Evolutionary conservation across 306 rosid genomes (phyloP).

Genomic region (Sicyos baderoa): DNA sequence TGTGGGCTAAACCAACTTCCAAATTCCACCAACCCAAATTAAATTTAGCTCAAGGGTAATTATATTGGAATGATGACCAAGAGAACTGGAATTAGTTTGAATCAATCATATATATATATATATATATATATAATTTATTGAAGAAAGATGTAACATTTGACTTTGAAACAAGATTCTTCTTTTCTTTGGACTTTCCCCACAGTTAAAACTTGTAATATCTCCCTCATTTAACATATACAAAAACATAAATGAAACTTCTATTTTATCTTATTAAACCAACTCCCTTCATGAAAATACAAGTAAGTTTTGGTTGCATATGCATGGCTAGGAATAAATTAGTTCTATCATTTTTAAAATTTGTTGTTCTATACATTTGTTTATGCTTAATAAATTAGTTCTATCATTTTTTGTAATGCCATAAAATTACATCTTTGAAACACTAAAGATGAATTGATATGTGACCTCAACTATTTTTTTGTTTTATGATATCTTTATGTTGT

Average conservation of each 20-base stretch:
- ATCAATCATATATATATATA: no score
- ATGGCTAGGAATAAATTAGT: background rate
- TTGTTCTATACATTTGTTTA: no score
- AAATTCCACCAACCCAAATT: no score
- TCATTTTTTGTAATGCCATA: background rate
- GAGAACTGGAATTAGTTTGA: no score
- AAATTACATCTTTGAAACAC: background rate
- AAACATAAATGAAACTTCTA: background rate
- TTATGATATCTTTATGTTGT: no score
- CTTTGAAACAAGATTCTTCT: background rate
- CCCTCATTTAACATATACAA: background rate
- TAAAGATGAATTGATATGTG: background rate
- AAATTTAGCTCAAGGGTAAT: no score
- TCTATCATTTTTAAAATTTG: no score
- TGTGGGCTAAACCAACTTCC: no score
- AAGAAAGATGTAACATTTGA: no score
- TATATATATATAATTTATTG: no score
- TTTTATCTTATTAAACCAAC: constrained; percentile 8
- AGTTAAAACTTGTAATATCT: background rate
- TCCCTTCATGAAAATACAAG: background rate
- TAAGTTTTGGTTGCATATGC: background rate
- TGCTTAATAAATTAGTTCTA: no score
- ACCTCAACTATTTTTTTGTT: background rate
- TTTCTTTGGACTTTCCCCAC: constrained; percentile 6
- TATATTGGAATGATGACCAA: no score